phyloP scores from a whole-genome alignment of 805 yeast species.

The Schwanniomyces vanrijiae region DNA sequence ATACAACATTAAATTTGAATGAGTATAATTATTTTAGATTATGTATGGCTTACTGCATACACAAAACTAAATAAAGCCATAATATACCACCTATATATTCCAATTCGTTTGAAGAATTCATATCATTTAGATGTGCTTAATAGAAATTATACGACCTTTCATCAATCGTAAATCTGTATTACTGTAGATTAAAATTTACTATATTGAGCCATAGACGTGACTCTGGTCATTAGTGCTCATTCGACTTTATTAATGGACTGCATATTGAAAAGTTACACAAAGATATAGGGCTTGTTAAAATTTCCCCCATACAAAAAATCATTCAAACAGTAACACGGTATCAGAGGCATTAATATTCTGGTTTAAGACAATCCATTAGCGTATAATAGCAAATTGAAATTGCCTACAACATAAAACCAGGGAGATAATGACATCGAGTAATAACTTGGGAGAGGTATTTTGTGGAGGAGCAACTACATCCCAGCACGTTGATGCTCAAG shows the following conservation, averaged over 20 bases:
- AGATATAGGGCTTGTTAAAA: not conserved
- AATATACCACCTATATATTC: too few species aligned
- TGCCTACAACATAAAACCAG: not conserved
- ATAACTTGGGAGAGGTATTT: conserved; percentile 31
- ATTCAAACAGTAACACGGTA: not conserved
- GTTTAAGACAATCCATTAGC: conserved; percentile 1
- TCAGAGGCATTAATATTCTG: not conserved
- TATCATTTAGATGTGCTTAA: too few species aligned
- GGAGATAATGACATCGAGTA: conserved; percentile 9
- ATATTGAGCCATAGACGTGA: not conserved
- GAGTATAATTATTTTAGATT: not conserved
- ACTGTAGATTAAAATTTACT: not conserved
- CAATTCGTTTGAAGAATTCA: too few species aligned
- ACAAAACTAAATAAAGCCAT: too few species aligned
- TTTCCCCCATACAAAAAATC: conserved; percentile 8
- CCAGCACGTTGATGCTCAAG: conserved; percentile 67
- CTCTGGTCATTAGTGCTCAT: not conserved
- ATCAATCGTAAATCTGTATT: not conserved
- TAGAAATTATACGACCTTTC: not conserved
- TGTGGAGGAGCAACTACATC: conserved; percentile 63
- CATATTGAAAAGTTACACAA: conserved; percentile 5
- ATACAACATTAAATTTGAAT: not conserved
- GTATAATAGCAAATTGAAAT: not conserved
- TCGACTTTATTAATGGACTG: not conserved
- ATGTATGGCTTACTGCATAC: not conserved